A percentile compares a stretch with the other conserved stretches of the same genome.
Conservation (phyloP, 495 filamentous ascomycete species). For the Penicillium goetzii region DNA sequence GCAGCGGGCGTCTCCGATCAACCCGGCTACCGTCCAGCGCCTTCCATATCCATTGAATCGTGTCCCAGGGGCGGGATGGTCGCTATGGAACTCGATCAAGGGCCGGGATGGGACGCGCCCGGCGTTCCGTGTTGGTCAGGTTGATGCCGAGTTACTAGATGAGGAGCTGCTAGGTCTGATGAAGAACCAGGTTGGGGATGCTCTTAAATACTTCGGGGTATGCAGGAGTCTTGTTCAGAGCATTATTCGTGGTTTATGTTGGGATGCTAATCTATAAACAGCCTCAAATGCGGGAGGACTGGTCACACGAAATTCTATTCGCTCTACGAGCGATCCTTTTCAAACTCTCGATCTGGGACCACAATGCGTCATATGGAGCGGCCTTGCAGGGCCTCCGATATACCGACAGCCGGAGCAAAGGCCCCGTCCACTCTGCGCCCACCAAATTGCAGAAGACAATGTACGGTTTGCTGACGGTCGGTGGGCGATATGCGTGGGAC, state of each 20-base stretch:
- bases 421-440: constrained; percentile 61
- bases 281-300: constrained; percentile 73
- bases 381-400: constrained; percentile 89
- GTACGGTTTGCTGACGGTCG: constrained; percentile 85
- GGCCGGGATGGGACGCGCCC: constrained; percentile 80
- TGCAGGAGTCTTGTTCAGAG: not conserved
- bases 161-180: constrained; percentile 88
- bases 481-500: constrained; percentile 83
- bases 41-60: constrained; percentile 68
- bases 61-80: constrained; percentile 58
- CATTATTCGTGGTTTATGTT: not conserved
- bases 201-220: constrained; percentile 82
- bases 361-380: constrained; percentile 92
- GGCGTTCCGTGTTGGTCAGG: constrained; percentile 91
- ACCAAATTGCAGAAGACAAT: constrained; percentile 78
- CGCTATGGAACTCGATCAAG: constrained; percentile 69
- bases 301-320: constrained; percentile 82
- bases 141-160: constrained; percentile 94
- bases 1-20: constrained; percentile 61
- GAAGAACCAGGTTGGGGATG: constrained; percentile 85
- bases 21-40: constrained; percentile 52
- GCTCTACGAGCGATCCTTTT: constrained; percentile 79
- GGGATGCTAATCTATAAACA: constrained; percentile 27
- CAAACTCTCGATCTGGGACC: constrained; percentile 96
- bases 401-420: constrained; percentile 75